Percentiles rank a stretch among this genome's conserved stretches.
Conservation (phyloP, 768 basidiomycete species). For the Gymnopilus dilepis region DNA sequence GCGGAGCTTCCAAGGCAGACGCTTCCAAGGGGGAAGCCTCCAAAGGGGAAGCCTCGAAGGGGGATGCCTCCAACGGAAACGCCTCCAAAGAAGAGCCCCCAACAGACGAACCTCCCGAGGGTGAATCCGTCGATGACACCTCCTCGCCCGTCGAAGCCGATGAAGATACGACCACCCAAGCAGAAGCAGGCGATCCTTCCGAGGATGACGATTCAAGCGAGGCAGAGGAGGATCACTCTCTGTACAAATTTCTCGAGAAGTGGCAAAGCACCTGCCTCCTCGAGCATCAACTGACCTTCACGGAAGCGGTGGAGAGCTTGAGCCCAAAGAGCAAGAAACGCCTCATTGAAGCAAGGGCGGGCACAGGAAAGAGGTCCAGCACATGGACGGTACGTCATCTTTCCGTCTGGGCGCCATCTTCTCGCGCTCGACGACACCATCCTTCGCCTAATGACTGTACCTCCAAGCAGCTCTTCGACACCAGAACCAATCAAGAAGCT, state of each 20-base stretch:
- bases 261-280: not conserved
- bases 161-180: no score
- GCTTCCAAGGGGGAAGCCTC: no score
- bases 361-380: not conserved
- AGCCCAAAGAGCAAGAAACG: not conserved
- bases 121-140: no score
- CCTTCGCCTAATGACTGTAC: not conserved
- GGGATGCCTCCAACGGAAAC: no score
- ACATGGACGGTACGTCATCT: not conserved
- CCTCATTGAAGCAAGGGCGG: not conserved
- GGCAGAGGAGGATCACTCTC: not conserved
- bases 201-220: not conserved
- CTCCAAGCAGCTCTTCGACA: not conserved
- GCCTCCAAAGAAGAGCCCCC: no score
- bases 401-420: not conserved
- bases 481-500: not conserved
- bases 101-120: no score
- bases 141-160: no score
- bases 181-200: not conserved
- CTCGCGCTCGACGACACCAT: not conserved
- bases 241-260: not conserved
- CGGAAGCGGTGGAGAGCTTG: not conserved
- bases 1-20: no score
- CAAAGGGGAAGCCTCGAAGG: no score
- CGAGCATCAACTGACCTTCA: not conserved